Evolutionary conservation across 2,329 filamentous ascomycete genomes (phyloP).

Genomic region (Ambrosiella beaveri): DNA sequence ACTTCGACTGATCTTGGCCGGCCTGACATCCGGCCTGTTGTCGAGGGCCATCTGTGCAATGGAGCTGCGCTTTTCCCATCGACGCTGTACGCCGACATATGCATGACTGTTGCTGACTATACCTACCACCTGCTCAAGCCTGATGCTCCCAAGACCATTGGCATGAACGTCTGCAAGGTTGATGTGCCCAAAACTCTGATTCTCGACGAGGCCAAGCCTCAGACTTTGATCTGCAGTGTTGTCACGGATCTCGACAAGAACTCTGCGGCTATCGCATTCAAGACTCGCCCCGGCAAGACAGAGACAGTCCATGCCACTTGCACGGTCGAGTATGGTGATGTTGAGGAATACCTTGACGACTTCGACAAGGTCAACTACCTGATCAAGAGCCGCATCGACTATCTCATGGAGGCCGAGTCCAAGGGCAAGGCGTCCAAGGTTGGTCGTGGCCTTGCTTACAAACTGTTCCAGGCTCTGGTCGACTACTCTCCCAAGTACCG

Average conservation of each 20-base stretch:
- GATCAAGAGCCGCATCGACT: constrained; percentile 44
- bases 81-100: constrained; percentile 41
- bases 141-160: constrained; percentile 31
- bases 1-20: constrained; percentile 50
- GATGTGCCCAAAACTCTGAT: constrained; percentile 56
- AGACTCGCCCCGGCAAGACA: constrained; percentile 40
- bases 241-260: constrained; percentile 40
- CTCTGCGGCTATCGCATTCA: constrained; percentile 38
- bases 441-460: constrained; percentile 61
- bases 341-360: constrained; percentile 42
- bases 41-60: constrained; percentile 51
- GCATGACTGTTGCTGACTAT: constrained; percentile 44
- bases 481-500: constrained; percentile 37
- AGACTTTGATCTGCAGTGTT: constrained; percentile 43
- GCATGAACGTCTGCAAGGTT: constrained; percentile 48
- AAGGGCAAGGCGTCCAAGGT: constrained; percentile 54
- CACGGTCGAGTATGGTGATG: constrained; percentile 43
- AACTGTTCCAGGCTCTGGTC: constrained; percentile 41
- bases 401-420: constrained; percentile 41
- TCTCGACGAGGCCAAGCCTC: constrained; percentile 29
- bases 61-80: constrained; percentile 49
- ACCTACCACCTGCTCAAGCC: constrained; percentile 45
- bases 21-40: constrained; percentile 40
- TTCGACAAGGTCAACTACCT: constrained; percentile 53
- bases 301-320: constrained; percentile 45